Evolutionary conservation across 1,284 basidiomycete genomes (phyloP), one percentile per base, ranked within the genome.

Genomic region (Athelia psychrophila): DNA sequence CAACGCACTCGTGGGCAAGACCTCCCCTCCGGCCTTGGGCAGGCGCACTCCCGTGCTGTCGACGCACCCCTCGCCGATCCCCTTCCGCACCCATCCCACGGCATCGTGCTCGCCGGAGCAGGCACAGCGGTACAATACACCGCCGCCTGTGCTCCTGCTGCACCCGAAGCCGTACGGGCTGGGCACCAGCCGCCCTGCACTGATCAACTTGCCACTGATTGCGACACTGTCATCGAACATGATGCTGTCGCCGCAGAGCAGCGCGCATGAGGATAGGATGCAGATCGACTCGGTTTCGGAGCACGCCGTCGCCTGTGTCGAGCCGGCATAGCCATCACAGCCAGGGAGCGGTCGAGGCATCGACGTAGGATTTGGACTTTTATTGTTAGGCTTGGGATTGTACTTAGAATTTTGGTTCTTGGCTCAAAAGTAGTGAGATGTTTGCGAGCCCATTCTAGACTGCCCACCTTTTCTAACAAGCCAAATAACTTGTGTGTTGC

Each of bases 31-130:
- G 6, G 13, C 27, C 27, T 5, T 16, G 48, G 76, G 75, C 12
- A 67, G 75, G 48, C 73, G 72, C 35, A 81, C 80, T 0, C 78
- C 80, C 16, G 59, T 76, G 27, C 75, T 76, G 18, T 82, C 83
- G 12, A 80, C 81, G 27, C 74, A 85, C 6, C 84, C 81, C 0
- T 88, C 85, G n/a, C 86, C 87, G 2, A 81, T 81, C 48, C 88
- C 87, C 13, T 86, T 89, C 78, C 78, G 83, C 58, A 81, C 78
- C 5, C 87, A 88, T 60, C 81, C 83, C 27, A 13, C 27, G 6
- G 68, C 78, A 15, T 81, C 85, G 4, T 80, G 73, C 58, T 83
- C 83, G 15, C 84, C 85, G 3, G 84, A 87, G 65, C 3, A 53
- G 54, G 18, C 67, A 72, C n/a, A 44, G 24, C 64, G 74, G 23